These are phyloP conservation scores for Magnolia kwangsiensis DNA, from an alignment of 164 flowering plant species.

Conservation along the genomic window DNA sequence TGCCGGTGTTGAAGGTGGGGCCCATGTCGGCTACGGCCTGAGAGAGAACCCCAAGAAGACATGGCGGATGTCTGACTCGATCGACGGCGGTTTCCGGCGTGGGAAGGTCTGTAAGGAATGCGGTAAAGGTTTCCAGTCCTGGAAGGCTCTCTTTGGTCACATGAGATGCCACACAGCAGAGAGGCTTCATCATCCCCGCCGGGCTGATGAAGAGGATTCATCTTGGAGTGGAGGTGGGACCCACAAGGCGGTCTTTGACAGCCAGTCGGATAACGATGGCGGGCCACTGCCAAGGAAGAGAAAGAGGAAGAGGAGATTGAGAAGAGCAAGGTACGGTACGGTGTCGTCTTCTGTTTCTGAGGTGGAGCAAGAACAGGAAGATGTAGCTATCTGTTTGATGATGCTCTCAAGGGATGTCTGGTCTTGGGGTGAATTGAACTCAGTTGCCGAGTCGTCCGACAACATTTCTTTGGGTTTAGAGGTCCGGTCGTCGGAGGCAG, in stretches of 20 bases:
- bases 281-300: slow-evolving; percentile 25
- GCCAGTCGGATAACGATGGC: slow-evolving; percentile 56
- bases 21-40: slow-evolving; percentile 6
- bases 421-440: slow-evolving; percentile 33
- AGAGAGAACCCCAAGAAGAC: slow-evolving; percentile 57
- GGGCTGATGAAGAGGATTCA: slow-evolving; percentile 19
- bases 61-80: slow-evolving; percentile 49
- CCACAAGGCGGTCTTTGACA: slow-evolving; percentile 36
- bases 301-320: slow-evolving; percentile 37
- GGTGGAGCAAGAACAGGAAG: slow-evolving; percentile 71
- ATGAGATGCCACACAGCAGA: slow-evolving; percentile 75
- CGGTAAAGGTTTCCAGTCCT: slow-evolving; percentile 73
- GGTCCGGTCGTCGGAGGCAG: slow-evolving; percentile 37
- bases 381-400: slow-evolving; percentile 74
- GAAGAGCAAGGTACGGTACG: slow-evolving; percentile 25
- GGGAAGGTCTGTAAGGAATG: slow-evolving; percentile 60
- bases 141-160: slow-evolving; percentile 79
- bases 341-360: slow-evolving; percentile 50
- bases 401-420: slow-evolving; percentile 75
- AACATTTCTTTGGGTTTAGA: slow-evolving; percentile 61
- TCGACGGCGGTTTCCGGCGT: slow-evolving; percentile 3
- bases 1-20: background rate
- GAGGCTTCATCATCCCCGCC: slow-evolving; percentile 14
- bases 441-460: slow-evolving; percentile 60
- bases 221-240: slow-evolving; percentile 22